Base-by-base conservation (phyloP, 2,329 filamentous ascomycete genomes). In the Neonectria magnoliae region DNA sequence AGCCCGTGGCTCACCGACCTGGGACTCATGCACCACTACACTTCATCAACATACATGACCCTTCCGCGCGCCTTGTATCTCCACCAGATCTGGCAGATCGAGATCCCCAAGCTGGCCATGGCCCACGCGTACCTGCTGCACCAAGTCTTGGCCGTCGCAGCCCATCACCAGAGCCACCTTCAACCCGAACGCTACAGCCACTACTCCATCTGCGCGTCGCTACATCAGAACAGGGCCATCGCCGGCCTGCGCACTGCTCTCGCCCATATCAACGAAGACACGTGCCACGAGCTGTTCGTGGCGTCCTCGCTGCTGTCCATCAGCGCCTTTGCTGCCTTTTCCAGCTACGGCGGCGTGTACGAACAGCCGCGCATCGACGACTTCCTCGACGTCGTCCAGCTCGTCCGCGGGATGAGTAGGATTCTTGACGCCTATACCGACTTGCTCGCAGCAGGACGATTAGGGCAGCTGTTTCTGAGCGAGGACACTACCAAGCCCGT, bases 1-100 rank as follows among this genome's bases (percentile, higher is more conserved):
- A 66, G 63, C 38, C 51, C 60, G 2, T 80, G 77, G 77, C 74
- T 76, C 10, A 72, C 74, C 4, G 78, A 80, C 58, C 74, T 80
- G 13, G 75, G 78, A 60, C 70, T 80, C 42, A 75, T 80, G 70
- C 77, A 80, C 44, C 77, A 80, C 45, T 80, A 75, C 55, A 75
- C 74, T 2, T 70, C 75, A 7, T 66, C 59, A 2, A 77, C 77
- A 1, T 77, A 69, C 51, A 58, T 71, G 7, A 77, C 77, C 2
- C 62, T 80, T 8, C 78, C 78, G 0, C 68, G 77, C 6, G 73
- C 75, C 8, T 57, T 65, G 29, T 68, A 76, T 4, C 69, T 75
- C 7, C 66, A 64, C 31, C 71, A 70, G 4, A 65, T 76, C 11
- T 78, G 77, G 77, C 76, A 78, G 66, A 59, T 68, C 2, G 72